Percentiles rank a stretch among this genome's conserved stretches.
These are phyloP conservation scores for Podaxis mareebaensis DNA, from an alignment of 768 basidiomycete species.

Conservation along the genomic window DNA sequence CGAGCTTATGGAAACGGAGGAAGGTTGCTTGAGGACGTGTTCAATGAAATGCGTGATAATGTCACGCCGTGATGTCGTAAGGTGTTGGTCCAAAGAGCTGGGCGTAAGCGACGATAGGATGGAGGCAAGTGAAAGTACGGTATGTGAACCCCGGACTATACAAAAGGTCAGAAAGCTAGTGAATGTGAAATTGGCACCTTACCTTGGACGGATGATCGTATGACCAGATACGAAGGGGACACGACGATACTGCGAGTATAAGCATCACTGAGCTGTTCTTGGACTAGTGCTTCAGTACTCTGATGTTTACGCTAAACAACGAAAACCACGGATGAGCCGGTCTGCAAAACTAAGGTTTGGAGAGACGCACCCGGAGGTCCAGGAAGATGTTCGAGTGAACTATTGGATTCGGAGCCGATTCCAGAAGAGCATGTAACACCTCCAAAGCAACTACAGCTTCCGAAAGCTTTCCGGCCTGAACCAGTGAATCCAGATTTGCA, in stretches of 20 bases:
- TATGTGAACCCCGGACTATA: conserved; percentile 58
- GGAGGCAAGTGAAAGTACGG: conserved; percentile 48
- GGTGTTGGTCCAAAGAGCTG: conserved; percentile 51
- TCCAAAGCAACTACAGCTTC: conserved; percentile 54
- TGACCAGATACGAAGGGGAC: conserved; percentile 46
- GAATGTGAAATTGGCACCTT: neutral
- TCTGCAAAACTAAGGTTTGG: conserved; percentile 5
- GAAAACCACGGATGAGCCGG: conserved; percentile 3
- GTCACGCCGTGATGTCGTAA: conserved; percentile 67
- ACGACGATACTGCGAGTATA: conserved; percentile 60
- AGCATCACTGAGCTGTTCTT: conserved; percentile 74
- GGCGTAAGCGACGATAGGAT: conserved; percentile 62
- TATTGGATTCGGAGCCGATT: conserved; percentile 50
- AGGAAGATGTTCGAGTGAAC: conserved; percentile 48
- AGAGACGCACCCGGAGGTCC: conserved; percentile 58
- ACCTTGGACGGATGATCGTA: conserved; percentile 54
- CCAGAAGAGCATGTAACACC: conserved; percentile 45
- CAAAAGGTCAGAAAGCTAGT: conserved; percentile 9
- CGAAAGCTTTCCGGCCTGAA: conserved; percentile 60
- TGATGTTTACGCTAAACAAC: conserved; percentile 51
- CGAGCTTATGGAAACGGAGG: conserved; percentile 37
- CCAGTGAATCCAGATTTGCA: conserved; percentile 42
- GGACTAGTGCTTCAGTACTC: conserved; percentile 54
- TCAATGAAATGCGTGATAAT: conserved; percentile 61
- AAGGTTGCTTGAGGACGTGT: conserved; percentile 53